Base-by-base conservation (phyloP, 805 yeast genomes). In the Komagataella kurtzmanii region DNA sequence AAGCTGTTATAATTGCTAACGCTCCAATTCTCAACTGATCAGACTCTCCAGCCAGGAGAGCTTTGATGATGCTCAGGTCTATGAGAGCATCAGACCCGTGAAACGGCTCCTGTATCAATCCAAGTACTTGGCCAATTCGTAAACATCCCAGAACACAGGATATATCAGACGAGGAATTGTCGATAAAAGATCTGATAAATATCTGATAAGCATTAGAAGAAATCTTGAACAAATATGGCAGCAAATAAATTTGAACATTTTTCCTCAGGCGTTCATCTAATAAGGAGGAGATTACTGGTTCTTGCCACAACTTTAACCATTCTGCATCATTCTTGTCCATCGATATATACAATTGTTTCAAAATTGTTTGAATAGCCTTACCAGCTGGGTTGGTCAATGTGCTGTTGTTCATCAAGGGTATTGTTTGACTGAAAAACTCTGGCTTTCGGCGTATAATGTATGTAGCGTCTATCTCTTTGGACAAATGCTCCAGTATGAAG, bases 311-410 rank as follows among this genome's bases (percentile, higher is more conserved):
- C 0, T 57, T 50, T 4, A 77, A 58, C 87, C 88, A 84, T 6
- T 54, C 50, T 3, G 55, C 48, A 8, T 60, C 61, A n/a, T 63
- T 59, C 6, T 55, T 44, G 17, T 51, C 52, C 6, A 47, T n/a
- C 21, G 18, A 14, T 6, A 24, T 43, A 53, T 71, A 70, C 4
- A 70, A 53, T 46, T 65, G 65, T 44, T 67, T 61, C 51, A 74
- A 59, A 1, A 78, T 54, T 0, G 73, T 59, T 6, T 69, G 69
- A 1, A 83, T 52, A 17, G 81, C 71, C 58, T 79, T 83, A n/a
- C 85, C 81, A 17, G 80, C 71, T 2, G 83, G 75, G 54, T 80
- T 85, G 0, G 93, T 83, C 52, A 88, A 61, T 0, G 88, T 76
- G 56, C 77, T 80, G 1, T 81, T 71, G 55, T 69, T 65, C 67